phyloP scores from a whole-genome alignment of 1,284 basidiomycete species.

The Cryptococcus floricola region DNA sequence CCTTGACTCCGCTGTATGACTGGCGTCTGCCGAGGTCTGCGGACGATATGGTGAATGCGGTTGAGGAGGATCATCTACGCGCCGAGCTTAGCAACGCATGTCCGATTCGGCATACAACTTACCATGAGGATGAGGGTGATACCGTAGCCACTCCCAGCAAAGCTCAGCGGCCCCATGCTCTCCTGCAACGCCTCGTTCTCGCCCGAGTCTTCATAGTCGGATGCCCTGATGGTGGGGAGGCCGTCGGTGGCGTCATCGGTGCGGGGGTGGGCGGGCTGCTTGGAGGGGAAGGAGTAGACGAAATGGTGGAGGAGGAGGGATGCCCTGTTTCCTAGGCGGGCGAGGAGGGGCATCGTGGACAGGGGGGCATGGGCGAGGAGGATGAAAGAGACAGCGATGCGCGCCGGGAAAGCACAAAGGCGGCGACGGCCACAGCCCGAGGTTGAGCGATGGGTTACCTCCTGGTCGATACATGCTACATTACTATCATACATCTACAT shows the following conservation, averaged over 20 bases:
- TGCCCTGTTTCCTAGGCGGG: conserved; percentile 21
- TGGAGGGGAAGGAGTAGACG: conserved; percentile 38
- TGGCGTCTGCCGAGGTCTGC: conserved; percentile 32
- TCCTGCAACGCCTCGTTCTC: conserved; percentile 32
- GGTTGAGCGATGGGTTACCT: neutral
- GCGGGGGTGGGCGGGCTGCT: neutral
- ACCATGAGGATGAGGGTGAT: conserved; percentile 43
- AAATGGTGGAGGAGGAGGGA: conserved; percentile 35
- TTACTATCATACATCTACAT: neutral
- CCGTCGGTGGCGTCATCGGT: conserved; percentile 9
- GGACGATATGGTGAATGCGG: conserved; percentile 45
- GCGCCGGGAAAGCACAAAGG: too few relatives aligned
- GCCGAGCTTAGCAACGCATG: neutral
- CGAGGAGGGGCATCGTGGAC: conserved; percentile 24
- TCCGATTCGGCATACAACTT: conserved; percentile 6
- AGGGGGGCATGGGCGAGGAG: neutral
- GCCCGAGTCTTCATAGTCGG: conserved; percentile 25
- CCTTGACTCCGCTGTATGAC: conserved; percentile 3
- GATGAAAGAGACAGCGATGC: too few relatives aligned
- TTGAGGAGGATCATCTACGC: conserved; percentile 43
- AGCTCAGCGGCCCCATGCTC: conserved; percentile 35
- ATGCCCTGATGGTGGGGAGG: conserved; percentile 8
- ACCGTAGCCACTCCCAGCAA: conserved; percentile 42
- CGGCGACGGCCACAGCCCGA: neutral
- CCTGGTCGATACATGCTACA: too few relatives aligned